These are phyloP conservation scores for Penicillium sp. DNA, from an alignment of 2,329 filamentous ascomycete species.

Conservation along the genomic window DNA sequence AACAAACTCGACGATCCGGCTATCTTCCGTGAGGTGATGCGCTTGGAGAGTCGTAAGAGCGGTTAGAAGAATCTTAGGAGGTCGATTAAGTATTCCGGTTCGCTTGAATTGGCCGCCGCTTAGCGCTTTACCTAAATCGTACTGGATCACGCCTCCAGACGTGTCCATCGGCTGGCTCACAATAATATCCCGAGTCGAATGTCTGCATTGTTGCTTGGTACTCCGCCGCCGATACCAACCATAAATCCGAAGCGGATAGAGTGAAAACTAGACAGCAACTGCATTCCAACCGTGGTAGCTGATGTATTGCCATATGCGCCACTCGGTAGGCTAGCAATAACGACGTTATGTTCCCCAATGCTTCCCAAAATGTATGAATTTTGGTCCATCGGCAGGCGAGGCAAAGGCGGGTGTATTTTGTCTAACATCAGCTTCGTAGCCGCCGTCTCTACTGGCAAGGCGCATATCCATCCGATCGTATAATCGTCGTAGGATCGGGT, in stretches of 20 bases:
- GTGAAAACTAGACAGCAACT: conserved; percentile 17
- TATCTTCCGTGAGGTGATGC: no score
- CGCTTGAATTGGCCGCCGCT: no score
- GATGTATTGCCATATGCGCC: conserved; percentile 9
- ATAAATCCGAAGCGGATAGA: conserved; percentile 18
- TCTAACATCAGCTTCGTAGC: conserved; percentile 24
- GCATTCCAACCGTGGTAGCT: conserved; percentile 9
- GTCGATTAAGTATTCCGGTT: no score
- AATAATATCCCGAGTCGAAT: conserved; percentile 15
- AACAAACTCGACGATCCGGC: no score
- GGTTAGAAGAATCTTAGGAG: no score
- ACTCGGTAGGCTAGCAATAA: conserved; percentile 17
- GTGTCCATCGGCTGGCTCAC: no score
- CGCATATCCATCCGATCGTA: conserved; percentile 21
- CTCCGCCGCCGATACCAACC: conserved; percentile 20
- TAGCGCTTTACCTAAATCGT: no score
- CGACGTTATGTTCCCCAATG: conserved; percentile 14
- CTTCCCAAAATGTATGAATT: neutral
- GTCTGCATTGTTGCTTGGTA: conserved; percentile 2
- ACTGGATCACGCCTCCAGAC: no score
- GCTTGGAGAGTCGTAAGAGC: no score
- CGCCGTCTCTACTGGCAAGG: conserved; percentile 20
- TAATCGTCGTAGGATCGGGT: conserved; percentile 1
- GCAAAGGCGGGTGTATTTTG: conserved; percentile 3
- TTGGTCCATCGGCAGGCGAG: no score